Conservation (phyloP, 768 basidiomycete genomes). For the Podaxis sp. region DNA sequence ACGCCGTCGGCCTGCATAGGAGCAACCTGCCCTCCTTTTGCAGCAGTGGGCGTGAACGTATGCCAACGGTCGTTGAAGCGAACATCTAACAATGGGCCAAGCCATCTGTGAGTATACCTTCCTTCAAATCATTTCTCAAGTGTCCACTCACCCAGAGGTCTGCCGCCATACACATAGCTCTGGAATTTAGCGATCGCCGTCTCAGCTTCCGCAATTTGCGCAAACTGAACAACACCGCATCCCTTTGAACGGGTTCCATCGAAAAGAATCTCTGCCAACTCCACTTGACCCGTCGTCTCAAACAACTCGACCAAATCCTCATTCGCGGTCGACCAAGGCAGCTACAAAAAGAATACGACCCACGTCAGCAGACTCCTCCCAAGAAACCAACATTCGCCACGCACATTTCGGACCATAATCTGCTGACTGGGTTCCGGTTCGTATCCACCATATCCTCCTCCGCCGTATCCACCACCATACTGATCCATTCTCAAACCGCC, state of each 20-base stretch:
- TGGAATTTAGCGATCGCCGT: slow-evolving; percentile 97
- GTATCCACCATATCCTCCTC: slow-evolving; percentile 28
- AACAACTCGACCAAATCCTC: slow-evolving; percentile 98
- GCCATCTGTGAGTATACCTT: not conserved
- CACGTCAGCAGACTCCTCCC: not conserved
- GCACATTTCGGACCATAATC: slow-evolving; percentile 96
- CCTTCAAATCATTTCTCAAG: not conserved
- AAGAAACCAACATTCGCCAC: slow-evolving; percentile 30
- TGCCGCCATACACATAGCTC: slow-evolving; percentile 90
- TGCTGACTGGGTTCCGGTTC: slow-evolving; percentile 90
- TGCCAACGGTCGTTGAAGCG: slow-evolving; percentile 97
- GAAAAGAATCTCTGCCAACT: slow-evolving; percentile 90
- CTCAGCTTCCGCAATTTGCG: slow-evolving; percentile 82
- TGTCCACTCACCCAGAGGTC: slow-evolving; percentile 64
- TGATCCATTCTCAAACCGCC: slow-evolving; percentile 32
- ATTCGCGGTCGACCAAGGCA: slow-evolving; percentile 99
- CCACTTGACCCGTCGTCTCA: slow-evolving; percentile 94
- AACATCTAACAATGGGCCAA: slow-evolving; percentile 52
- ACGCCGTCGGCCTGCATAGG: slow-evolving; percentile 57
- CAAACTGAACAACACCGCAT: slow-evolving; percentile 93
- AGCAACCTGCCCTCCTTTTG: slow-evolving; percentile 77
- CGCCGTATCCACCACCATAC: slow-evolving; percentile 27
- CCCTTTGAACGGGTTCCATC: slow-evolving; percentile 93
- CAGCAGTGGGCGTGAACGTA: slow-evolving; percentile 83
- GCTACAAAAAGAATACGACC: slow-evolving; percentile 35